Evolutionary conservation across 176 grass and related monocot species (phyloP), one percentile per base, ranked within the genome.

Genomic region (Oryza nivara): DNA sequence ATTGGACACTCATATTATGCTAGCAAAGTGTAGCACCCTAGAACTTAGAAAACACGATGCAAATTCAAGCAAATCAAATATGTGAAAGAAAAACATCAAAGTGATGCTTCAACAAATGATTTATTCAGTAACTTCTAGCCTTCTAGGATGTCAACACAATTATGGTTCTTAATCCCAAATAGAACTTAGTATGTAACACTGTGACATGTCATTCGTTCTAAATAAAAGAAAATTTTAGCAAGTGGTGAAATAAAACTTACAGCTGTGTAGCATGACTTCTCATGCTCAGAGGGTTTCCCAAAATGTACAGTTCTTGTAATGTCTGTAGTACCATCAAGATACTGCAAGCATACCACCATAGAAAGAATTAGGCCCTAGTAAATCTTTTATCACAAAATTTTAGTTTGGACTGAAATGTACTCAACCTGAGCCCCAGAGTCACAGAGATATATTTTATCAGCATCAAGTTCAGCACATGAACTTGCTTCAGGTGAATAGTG

Each of bases 241-340:
- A 26, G 20, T 16, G 20, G 43, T 20, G 75, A 80, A 63, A 25
- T 68, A 46, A 14, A 44, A 96, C 93, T 81, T 86, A 99, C 96
- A 91, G 91, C 89, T 84, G 96, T 96, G 84, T 94, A 99, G 89
- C 96, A 99, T 15, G 88, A 92, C 75, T 94, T 99, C 70, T 94
- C 93, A 82, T 99, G 96, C 83, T 86, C 75, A n/a, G 96, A 96
- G 72, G 96, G 96, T 83, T 92, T 96, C 48, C 96, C 93, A 89
- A 96, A 96, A 91, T 99, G 96, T 72, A 99, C 96, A 23, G 96
- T 96, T 81, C 96, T 95, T 76, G 96, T 96, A 84, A 99, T 99
- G 89, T 99, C 96, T 36, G 96, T 99, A 74, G 96, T 99, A 64
- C 96, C 96, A 82, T 99, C 96, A 63, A 96, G 66, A 86, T 99